Evolutionary conservation across 345 rosid species (phyloP).

Genomic region (Cardamine chenopodiifolia): DNA sequence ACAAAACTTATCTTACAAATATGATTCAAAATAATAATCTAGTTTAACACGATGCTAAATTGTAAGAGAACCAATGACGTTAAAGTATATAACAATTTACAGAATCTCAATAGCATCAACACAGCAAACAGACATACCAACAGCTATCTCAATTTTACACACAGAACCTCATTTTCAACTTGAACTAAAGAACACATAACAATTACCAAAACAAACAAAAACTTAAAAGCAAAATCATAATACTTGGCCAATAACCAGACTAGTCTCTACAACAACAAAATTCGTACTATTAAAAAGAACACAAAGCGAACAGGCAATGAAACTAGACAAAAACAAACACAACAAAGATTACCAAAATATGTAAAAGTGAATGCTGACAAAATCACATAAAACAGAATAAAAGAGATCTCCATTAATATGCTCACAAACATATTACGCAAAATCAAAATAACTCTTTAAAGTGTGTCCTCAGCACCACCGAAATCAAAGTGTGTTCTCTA

Average conservation of each 20-base stretch:
- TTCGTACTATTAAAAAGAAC: neutral
- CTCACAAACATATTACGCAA: constrained; percentile 25
- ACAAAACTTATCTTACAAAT: no score
- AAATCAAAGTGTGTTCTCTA: constrained; percentile 32
- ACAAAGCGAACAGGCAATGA: neutral
- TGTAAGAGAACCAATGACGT: no score
- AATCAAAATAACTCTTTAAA: constrained; percentile 33
- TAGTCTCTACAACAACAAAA: no score
- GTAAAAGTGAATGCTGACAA: neutral
- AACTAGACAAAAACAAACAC: neutral
- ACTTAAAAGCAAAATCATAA: no score
- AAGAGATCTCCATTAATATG: constrained; percentile 10
- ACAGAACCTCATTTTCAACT: neutral
- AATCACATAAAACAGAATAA: constrained; percentile 12
- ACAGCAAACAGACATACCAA: neutral
- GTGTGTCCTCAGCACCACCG: constrained; percentile 25
- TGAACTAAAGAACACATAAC: neutral
- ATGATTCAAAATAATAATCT: no score
- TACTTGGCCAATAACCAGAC: no score
- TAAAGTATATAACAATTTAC: no score
- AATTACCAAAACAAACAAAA: no score
- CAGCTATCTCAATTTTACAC: constrained; percentile 8
- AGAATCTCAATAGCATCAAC: neutral
- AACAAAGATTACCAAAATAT: neutral
- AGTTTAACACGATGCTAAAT: no score